Base-by-base conservation (phyloP, 2,329 filamentous ascomycete species). In the Waltergamsia citrina region DNA sequence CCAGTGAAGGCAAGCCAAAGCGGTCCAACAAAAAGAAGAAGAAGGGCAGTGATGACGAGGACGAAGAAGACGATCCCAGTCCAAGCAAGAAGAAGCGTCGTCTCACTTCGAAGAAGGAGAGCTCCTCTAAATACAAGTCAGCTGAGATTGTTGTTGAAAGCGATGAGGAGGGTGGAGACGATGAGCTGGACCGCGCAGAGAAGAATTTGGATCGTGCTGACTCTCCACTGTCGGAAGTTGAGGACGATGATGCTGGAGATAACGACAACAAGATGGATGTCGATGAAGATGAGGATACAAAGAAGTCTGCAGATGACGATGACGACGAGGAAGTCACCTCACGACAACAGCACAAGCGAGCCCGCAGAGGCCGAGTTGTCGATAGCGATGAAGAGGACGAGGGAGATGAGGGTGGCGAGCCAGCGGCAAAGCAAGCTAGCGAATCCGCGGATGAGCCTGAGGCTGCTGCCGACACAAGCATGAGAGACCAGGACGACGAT, bases 71-170 rank as follows among this genome's bases (percentile, higher is more conserved):
- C 27, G 56, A 56, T 38, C 65, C 43, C 11, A 32, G 29, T 12
- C 59, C 70, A 38, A 70, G 71, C 16, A 78, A 77, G 52, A 81
- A 81, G 56, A 76, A 74, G 49, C 70, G 74, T 36, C 70, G 63
- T 39, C 69, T 71, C 48, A 68, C 60, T 12, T 59, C 58, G 42
- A 69, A 74, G 42, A 63, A 59, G 40, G 57, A 59, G 35, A 48
- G 50, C 36, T 11, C 26, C 22, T 43, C 52, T 54, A 93, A 94
- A 59, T 94, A 75, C 68, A 94, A 94, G 70, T 88, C 82, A 33
- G 78, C 74, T 2, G 87, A 94, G 57, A 75, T 87, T 41, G 78
- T 94, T 19, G 81, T 85, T 29, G 83, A 90, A 41, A 85, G 80
- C 40, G 80, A 84, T 42, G 74, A 72, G 12, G 73, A 72, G 10